Percentiles rank a stretch among this genome's conserved stretches.
Evolutionary conservation across 352 stramenopile species (phyloP).

Genomic region (Globisporangium barbulae): DNA sequence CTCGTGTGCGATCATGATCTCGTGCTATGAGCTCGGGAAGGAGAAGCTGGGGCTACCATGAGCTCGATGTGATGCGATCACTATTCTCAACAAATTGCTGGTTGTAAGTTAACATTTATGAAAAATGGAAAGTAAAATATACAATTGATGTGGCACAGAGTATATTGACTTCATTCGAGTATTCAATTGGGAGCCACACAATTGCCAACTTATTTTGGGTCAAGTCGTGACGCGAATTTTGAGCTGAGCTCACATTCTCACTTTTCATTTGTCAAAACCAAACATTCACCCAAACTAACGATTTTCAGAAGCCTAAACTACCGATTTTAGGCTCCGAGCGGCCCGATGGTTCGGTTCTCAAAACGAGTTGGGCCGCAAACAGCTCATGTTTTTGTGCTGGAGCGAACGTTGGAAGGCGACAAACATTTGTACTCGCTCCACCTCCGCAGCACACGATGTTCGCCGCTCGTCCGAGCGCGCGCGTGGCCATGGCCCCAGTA

Average conservation of each 20-base stretch:
- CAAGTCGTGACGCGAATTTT: not conserved
- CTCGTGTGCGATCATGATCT: conserved; percentile 88
- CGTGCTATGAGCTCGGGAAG: conserved; percentile 80
- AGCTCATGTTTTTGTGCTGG: conserved; percentile 10
- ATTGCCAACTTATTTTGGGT: not conserved
- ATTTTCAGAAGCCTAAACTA: not conserved
- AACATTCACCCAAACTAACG: not conserved
- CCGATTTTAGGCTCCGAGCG: not conserved
- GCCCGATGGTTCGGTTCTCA: not conserved
- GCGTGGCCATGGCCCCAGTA: conserved; percentile 7
- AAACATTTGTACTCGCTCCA: not conserved
- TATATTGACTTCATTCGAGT: not conserved
- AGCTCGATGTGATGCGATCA: conserved; percentile 6
- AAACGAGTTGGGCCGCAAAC: not conserved
- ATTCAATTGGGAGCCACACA: not conserved
- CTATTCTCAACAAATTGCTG: not conserved
- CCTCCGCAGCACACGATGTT: conserved; percentile 12
- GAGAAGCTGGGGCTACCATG: conserved; percentile 55
- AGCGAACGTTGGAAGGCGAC: conserved; percentile 1
- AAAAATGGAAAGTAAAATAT: not conserved
- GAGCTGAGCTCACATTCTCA: not conserved
- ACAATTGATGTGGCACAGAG: not conserved
- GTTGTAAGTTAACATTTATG: not conserved
- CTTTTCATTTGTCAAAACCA: not conserved
- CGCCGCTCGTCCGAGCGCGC: conserved; percentile 11